Conservation (phyloP, 768 basidiomycete genomes). For the Collybia nuda region DNA sequence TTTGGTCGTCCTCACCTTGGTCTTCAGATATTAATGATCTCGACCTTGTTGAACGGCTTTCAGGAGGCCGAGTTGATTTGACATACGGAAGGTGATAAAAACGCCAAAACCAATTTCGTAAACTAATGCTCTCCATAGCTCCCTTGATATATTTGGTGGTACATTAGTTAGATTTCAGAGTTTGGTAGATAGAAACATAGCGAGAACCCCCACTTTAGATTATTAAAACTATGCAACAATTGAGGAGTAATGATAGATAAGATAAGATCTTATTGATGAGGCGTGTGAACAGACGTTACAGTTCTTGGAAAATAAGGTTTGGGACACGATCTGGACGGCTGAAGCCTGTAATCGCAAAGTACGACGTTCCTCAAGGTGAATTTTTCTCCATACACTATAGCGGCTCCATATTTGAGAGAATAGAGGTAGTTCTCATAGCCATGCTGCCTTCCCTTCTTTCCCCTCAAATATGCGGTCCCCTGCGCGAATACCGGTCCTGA, state of each 20-base stretch:
- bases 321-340: slow-evolving; percentile 27
- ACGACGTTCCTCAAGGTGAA: slow-evolving; percentile 47
- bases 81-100: slow-evolving; percentile 74
- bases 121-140: slow-evolving; percentile 11
- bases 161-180: slow-evolving; percentile 54
- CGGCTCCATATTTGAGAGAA: not conserved
- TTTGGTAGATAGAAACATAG: slow-evolving; percentile 13
- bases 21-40: slow-evolving; percentile 75
- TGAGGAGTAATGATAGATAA: slow-evolving; percentile 38
- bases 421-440: not conserved
- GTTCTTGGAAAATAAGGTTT: slow-evolving; percentile 47
- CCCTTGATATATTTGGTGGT: slow-evolving; percentile 75
- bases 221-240: too few relatives aligned
- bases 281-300: slow-evolving; percentile 40
- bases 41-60: slow-evolving; percentile 75
- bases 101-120: not conserved
- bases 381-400: slow-evolving; percentile 16
- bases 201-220: not conserved
- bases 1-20: not conserved
- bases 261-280: slow-evolving; percentile 32
- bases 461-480: not conserved
- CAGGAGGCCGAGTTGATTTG: slow-evolving; percentile 80
- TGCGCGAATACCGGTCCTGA: not conserved
- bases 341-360: slow-evolving; percentile 32
- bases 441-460: not conserved